A percentile compares a stretch with the other conserved stretches of the same genome.
These are phyloP conservation scores for Triticum turgidum DNA, from an alignment of 176 grass and related monocot species.

Conservation along the genomic window DNA sequence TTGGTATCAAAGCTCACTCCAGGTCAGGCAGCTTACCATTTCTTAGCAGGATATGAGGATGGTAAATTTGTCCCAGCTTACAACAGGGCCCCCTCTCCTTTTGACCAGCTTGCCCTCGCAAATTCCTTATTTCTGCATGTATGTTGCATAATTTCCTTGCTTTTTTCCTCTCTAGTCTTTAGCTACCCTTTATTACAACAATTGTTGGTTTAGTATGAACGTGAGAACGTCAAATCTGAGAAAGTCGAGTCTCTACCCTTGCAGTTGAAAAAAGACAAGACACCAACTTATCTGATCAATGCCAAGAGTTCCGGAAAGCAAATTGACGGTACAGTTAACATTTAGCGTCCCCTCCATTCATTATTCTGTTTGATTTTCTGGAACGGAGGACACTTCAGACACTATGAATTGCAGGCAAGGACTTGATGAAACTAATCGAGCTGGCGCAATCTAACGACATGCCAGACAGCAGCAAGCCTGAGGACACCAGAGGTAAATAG, in stretches of 20 bases:
- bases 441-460: constrained; percentile 34
- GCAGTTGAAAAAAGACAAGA: constrained; percentile 66
- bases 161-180: not conserved
- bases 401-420: constrained; percentile 48
- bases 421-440: constrained; percentile 51
- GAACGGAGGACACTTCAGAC: not conserved
- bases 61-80: constrained; percentile 81
- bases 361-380: constrained; percentile 10
- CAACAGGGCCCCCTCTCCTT: constrained; percentile 52
- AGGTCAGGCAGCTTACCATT: constrained; percentile 85
- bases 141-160: not conserved
- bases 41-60: constrained; percentile 82
- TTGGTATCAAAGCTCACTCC: constrained; percentile 64
- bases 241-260: constrained; percentile 28
- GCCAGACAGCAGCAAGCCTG: constrained; percentile 38
- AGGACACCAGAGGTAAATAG: constrained; percentile 52
- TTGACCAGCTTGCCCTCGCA: constrained; percentile 61
- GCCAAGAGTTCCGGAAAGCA: constrained; percentile 56
- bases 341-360: not conserved
- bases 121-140: constrained; percentile 65
- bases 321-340: constrained; percentile 48
- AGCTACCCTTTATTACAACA: not conserved
- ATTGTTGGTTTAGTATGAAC: not conserved
- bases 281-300: constrained; percentile 80
- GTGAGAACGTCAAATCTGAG: not conserved